These are phyloP conservation scores for Dactylonectria estremocensis DNA, from an alignment of 2,329 filamentous ascomycete genomes.

Conservation along the genomic window DNA sequence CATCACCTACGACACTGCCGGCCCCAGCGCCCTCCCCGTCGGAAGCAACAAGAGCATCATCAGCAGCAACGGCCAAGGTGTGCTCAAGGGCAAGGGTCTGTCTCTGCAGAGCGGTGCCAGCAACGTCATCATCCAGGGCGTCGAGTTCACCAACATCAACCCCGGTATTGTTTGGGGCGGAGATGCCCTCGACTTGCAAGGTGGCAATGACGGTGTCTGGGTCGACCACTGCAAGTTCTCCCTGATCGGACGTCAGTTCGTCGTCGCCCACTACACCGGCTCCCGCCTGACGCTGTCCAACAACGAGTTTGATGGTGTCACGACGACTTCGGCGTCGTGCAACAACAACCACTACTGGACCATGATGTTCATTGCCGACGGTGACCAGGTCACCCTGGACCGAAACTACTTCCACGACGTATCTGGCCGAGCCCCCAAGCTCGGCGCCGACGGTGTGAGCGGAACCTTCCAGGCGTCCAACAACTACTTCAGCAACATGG, in stretches of 20 bases:
- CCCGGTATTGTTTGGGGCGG: slow-evolving; percentile 51
- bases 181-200: slow-evolving; percentile 57
- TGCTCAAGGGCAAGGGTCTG: slow-evolving; percentile 58
- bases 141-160: slow-evolving; percentile 63
- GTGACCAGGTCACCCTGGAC: slow-evolving; percentile 46
- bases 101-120: slow-evolving; percentile 58
- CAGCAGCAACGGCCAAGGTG: slow-evolving; percentile 42
- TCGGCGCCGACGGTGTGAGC: slow-evolving; percentile 46
- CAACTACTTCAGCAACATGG: slow-evolving; percentile 49
- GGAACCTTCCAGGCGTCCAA: slow-evolving; percentile 47
- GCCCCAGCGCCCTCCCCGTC: slow-evolving; percentile 39
- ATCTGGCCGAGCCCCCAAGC: slow-evolving; percentile 49
- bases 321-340: slow-evolving; percentile 48
- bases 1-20: slow-evolving; percentile 49
- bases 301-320: slow-evolving; percentile 58
- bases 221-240: slow-evolving; percentile 58
- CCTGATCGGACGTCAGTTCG: slow-evolving; percentile 58
- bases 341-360: slow-evolving; percentile 54
- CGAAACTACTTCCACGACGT: slow-evolving; percentile 49
- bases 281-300: slow-evolving; percentile 55
- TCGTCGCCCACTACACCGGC: slow-evolving; percentile 55
- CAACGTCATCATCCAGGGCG: slow-evolving; percentile 68
- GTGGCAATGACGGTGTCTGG: slow-evolving; percentile 51
- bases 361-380: slow-evolving; percentile 50
- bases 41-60: slow-evolving; percentile 51